These are phyloP conservation scores for Globisporangium recalcitrans DNA, from an alignment of 352 stramenopile genomes.

Conservation along the genomic window DNA sequence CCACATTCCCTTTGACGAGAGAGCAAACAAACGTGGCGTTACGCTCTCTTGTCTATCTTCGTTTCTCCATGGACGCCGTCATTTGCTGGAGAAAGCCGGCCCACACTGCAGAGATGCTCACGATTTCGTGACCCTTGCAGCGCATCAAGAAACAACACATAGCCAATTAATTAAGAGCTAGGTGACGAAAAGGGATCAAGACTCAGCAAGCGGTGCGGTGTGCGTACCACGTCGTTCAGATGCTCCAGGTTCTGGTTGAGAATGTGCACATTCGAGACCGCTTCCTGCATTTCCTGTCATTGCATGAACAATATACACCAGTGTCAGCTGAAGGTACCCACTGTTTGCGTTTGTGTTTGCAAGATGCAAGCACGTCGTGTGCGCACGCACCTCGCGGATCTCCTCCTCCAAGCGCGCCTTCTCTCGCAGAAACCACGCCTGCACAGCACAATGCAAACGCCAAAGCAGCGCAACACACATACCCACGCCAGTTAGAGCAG, in stretches of 20 bases:
- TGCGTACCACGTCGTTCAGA: constrained; percentile 67
- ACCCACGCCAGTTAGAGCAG: too few species aligned
- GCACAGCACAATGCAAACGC: neutral
- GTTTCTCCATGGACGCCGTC: constrained; percentile 36
- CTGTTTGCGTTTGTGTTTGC: too few species aligned
- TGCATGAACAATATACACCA: neutral
- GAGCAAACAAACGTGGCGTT: neutral
- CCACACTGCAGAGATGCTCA: constrained; percentile 69
- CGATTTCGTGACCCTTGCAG: constrained; percentile 59
- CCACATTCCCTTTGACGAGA: neutral
- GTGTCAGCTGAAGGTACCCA: too few species aligned
- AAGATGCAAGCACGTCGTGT: neutral
- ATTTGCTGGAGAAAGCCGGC: constrained; percentile 61
- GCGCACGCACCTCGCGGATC: constrained; percentile 48
- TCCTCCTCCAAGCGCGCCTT: constrained; percentile 65
- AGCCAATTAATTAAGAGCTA: too few species aligned
- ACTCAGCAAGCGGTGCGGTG: neutral
- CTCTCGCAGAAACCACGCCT: constrained; percentile 69
- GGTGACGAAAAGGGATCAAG: neutral
- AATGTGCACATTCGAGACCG: constrained; percentile 78
- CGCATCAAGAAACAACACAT: neutral
- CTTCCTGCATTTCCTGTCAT: constrained; percentile 78
- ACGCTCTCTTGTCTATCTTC: constrained; percentile 26
- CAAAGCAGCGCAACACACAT: neutral
- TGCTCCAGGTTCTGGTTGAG: constrained; percentile 79